Evolutionary conservation across 2,329 filamentous ascomycete species (phyloP).

Genomic region (Ophiostoma novo-ulmi): DNA sequence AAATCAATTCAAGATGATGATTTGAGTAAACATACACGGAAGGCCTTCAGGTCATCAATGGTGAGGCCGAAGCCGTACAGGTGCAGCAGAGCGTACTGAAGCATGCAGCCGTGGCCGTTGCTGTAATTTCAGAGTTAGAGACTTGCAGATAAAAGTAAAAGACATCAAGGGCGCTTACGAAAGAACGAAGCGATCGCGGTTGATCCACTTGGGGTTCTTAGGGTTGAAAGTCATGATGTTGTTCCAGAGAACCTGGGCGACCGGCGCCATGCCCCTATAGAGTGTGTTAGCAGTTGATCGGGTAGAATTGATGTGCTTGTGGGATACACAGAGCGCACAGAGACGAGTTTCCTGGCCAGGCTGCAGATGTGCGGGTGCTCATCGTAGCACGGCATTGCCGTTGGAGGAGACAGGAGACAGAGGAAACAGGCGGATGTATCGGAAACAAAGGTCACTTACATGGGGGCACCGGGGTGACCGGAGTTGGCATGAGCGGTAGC

Average conservation of each 20-base stretch:
- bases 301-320: not conserved
- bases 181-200: conserved; percentile 97
- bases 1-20: not conserved
- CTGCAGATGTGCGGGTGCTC: not conserved
- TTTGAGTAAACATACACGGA: conserved; percentile 68
- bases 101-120: conserved; percentile 99
- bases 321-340: not conserved
- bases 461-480: conserved; percentile 96
- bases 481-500: conserved; percentile 94
- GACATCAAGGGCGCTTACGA: conserved; percentile 60
- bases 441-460: conserved; percentile 49
- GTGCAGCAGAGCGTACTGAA: conserved; percentile 97
- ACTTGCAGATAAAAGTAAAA: not conserved
- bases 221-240: conserved; percentile 99
- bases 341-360: not conserved
- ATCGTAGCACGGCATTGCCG: not conserved
- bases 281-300: conserved; percentile 27
- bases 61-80: conserved; percentile 84
- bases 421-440: not conserved
- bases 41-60: conserved; percentile 89
- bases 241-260: conserved; percentile 96
- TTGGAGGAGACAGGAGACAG: not conserved
- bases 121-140: conserved; percentile 41
- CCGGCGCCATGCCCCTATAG: conserved; percentile 74
- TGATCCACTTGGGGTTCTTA: conserved; percentile 95